A percentile compares a stretch with the other conserved stretches of the same genome.
Evolutionary conservation across 2,329 filamentous ascomycete genomes (phyloP).

Genomic region (Pseudopyricularia cyperi): DNA sequence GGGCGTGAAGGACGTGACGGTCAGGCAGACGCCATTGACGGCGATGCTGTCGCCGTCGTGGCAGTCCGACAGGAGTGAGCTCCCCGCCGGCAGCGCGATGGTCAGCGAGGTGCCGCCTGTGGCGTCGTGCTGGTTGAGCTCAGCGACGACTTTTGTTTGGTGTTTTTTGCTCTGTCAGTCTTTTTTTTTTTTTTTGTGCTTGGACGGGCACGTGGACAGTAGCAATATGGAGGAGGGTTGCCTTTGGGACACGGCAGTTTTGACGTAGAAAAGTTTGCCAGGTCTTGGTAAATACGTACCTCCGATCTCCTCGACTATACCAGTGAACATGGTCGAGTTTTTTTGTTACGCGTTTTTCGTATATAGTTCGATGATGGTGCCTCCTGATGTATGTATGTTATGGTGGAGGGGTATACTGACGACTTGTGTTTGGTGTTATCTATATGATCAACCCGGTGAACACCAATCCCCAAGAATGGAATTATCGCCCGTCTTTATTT

Average conservation of each 20-base stretch:
- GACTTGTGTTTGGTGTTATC: too few species aligned
- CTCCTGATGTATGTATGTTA: too few species aligned
- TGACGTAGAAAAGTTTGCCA: background rate
- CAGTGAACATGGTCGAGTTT: constrained; percentile 80
- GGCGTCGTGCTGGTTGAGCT: constrained; percentile 67
- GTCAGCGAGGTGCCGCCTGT: constrained; percentile 84
- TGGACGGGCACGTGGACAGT: too few species aligned
- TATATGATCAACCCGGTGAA: too few species aligned
- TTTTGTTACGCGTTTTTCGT: too few species aligned
- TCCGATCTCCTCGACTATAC: constrained; percentile 84
- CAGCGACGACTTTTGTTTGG: constrained; percentile 77
- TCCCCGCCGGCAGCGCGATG: constrained; percentile 54
- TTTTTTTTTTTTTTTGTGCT: background rate
- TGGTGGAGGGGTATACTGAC: background rate
- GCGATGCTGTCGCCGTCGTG: constrained; percentile 87
- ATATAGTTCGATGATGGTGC: too few species aligned
- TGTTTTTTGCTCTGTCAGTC: background rate
- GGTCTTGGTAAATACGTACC: constrained; percentile 41
- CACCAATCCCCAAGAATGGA: too few species aligned
- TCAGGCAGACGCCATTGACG: constrained; percentile 92
- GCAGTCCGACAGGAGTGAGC: constrained; percentile 68
- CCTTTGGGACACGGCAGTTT: too few species aligned
- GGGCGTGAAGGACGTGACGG: constrained; percentile 50
- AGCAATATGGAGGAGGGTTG: too few species aligned
- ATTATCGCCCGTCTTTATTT: too few species aligned